Base-by-base conservation (phyloP, 176 grass and related monocot genomes). In the Bothriochloa decipiens region DNA sequence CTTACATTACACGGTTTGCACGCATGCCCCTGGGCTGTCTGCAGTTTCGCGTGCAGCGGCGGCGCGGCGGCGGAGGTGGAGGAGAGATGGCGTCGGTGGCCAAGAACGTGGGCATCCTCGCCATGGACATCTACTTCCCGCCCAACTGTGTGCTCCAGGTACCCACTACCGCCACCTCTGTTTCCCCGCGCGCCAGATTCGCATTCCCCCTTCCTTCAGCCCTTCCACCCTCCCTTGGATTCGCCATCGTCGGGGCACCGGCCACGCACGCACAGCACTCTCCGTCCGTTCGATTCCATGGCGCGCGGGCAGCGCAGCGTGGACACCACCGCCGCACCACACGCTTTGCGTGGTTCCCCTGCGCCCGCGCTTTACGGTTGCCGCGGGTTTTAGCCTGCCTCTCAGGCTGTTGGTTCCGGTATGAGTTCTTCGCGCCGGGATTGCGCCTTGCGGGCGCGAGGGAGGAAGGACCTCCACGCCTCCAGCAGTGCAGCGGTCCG, bases 61-160 rank as follows among this genome's bases (percentile, higher is more conserved):
- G 8, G 50, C 66, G 47, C 35, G 35, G 32, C 65, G 35, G 83
- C 75, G 81, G 58, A 12, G 42, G 77, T 8, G 68, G 45, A 61
- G 45, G 23, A 33, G 47, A 74, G 77, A 82, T 91, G 90, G 89
- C 81, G 73, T 66, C 74, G 80, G 86, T 65, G 65, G 69, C 74
- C 66, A 91, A 88, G 83, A 82, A 91, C 79, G 95, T 91, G 33
- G 95, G 95, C 68, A 86, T 97, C 78, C 90, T 97, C 41, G 95
- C 95, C 90, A 89, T 97, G 92, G 95, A 94, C 64, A 91, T 97
- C 75, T 97, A 97, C 81, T 97, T 97, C 88, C 95, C 95, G 88
- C 86, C 90, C 85, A 89, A 67, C 88, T 92, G 83, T 88, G 92
- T 97, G 6, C 86, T 86, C 55, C 95, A 94, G 92, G 95, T 94